Base-by-base conservation (phyloP, 2,329 filamentous ascomycete genomes). In the Monosporascus sp. region DNA sequence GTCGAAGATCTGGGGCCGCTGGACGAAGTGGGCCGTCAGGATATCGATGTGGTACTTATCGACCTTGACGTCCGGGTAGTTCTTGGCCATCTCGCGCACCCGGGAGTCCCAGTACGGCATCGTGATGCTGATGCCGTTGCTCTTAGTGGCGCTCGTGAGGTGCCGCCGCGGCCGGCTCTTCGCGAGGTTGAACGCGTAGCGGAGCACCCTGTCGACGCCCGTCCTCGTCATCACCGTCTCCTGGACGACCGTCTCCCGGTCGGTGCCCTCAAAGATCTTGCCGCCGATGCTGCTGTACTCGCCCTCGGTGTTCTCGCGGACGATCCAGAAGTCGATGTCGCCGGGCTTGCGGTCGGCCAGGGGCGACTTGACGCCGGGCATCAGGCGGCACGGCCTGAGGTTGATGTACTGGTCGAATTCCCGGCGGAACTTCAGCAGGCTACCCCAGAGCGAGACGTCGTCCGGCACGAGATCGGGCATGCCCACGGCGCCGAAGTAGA, bases 381-480 rank as follows among this genome's bases (percentile, higher is more conserved):
- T 77, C 35, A 86, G 74, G 11, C 79, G 78, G 2, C 82, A 85
- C 0, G 85, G 86, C 1, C 86, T 78, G 0, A 88, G 77, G 58
- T 88, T 89, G 58, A 86, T 79, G 61, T 87, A 88, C 62, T 88
- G 84, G 56, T 87, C 84, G 46, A 88, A 76, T 38, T 82, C 77
- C 50, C 86, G 82, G 38, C 86, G 80, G 61, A 89, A 87, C 18
- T 83, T 83, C 7, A 89, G 72, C 45, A 87, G 80, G 35, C 86
- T 77, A 7, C 79, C 78, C 86, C 86, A 88, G 1, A 89, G 78
- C 0, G 81, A 82, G 54, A 87, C 79, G 57, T 88, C 80, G 58
- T 88, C 85, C 1, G 85, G 84, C 0, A 88, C 82, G 11, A 65
- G 58, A 47, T 71, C 68, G 0, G 74, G 74, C 68, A 75, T 70